Percentiles rank a stretch among this genome's conserved stretches.
phyloP scores from a whole-genome alignment of 306 rosid species.

The Quercus alba region DNA sequence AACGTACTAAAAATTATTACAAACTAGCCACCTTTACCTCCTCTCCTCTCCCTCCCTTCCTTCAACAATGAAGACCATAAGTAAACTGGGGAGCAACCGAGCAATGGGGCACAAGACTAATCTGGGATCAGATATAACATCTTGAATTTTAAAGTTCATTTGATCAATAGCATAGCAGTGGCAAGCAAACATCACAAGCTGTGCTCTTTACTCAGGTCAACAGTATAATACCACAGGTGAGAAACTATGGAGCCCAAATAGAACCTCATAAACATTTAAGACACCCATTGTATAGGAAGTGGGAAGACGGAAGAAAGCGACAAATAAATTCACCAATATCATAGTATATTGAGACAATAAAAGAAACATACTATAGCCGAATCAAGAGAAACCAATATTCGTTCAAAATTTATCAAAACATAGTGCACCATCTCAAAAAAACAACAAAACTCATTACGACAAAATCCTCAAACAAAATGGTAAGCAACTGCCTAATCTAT shows the following conservation, averaged over 20 bases:
- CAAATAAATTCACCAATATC: neutral
- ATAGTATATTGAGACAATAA: neutral
- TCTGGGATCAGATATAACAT: too few species aligned
- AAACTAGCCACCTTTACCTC: too few species aligned
- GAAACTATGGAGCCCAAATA: neutral
- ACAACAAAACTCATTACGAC: slow-evolving; percentile 21
- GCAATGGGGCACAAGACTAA: too few species aligned
- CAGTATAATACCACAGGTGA: neutral
- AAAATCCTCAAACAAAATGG: slow-evolving; percentile 23
- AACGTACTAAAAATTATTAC: too few species aligned
- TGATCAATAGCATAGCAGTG: too few species aligned
- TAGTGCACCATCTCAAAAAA: neutral
- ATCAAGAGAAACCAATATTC: neutral
- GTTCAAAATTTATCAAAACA: slow-evolving; percentile 11
- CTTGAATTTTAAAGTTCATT: too few species aligned
- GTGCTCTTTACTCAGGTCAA: neutral
- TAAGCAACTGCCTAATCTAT: slow-evolving; percentile 6
- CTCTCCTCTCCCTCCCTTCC: too few species aligned
- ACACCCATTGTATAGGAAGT: neutral
- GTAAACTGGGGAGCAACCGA: too few species aligned
- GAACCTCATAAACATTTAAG: neutral
- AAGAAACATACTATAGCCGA: neutral
- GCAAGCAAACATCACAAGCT: neutral
- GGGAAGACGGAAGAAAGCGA: neutral
- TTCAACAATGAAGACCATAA: too few species aligned